phyloP scores from a whole-genome alignment of 345 rosid genomes.

The Chamaenerion angustifolium region DNA sequence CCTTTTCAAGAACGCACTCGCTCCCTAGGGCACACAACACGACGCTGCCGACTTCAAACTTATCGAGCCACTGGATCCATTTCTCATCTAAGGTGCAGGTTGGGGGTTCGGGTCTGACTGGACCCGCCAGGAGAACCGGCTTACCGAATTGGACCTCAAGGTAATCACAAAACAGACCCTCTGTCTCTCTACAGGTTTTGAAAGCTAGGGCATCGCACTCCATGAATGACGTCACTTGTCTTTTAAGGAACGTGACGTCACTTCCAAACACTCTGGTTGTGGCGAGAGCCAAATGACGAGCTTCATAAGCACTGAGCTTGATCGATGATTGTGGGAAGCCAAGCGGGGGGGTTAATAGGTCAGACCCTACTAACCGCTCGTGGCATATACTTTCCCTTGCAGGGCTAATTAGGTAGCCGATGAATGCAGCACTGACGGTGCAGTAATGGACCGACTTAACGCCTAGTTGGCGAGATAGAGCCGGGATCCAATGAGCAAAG shows the following conservation, averaged over 20 bases:
- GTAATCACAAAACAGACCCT: constrained; percentile 19
- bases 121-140: constrained; percentile 27
- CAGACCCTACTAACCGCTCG: constrained; percentile 1
- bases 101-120: constrained; percentile 17
- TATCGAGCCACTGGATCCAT: constrained; percentile 5
- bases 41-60: constrained; percentile 7
- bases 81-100: constrained; percentile 11
- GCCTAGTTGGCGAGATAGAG: constrained; percentile 8
- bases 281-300: constrained; percentile 2
- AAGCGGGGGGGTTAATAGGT: constrained; percentile 11
- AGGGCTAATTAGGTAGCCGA: constrained; percentile 14
- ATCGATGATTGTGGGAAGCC: constrained; percentile 20
- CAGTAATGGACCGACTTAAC: constrained; percentile 16
- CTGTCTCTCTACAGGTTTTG: constrained; percentile 20
- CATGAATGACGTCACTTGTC: not conserved
- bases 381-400: not conserved
- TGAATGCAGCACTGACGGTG: constrained; percentile 11
- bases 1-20: constrained; percentile 15
- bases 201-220: constrained; percentile 19
- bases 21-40: constrained; percentile 31
- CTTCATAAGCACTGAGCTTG: constrained; percentile 20
- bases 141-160: constrained; percentile 16
- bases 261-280: constrained; percentile 3
- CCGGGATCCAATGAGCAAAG: constrained; percentile 29
- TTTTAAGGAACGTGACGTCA: constrained; percentile 11